Evolutionary conservation across 73 alveolate species (phyloP), one percentile per base, ranked within the genome.

Genomic region (Loxodes magnus): DNA sequence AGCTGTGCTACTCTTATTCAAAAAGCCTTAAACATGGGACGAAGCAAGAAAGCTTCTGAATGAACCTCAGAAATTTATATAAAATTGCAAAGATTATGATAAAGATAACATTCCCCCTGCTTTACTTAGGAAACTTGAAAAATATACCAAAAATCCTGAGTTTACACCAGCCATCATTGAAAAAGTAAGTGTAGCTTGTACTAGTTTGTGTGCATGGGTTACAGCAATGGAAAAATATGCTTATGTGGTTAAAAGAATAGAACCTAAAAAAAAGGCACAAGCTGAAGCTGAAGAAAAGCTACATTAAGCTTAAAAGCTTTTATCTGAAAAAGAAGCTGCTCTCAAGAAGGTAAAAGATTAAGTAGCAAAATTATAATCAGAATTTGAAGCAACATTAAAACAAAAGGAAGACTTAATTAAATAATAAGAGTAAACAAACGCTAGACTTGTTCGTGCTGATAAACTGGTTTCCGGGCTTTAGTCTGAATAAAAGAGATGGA

Each of bases 181-280:
- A 24, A 68, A 61, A 60, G 72, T 64, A 12, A 80, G 93, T 12
- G 16, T 33, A 17, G 96, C 96, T 9, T 93, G 89, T 31, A 74
- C 80, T 16, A 58, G 87, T 24, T 49, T 85, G 17, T 64, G 81
- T 22, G 66, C 55, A 5, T 89, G 98, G 98, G 89, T 64, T 10
- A 63, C 64, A 3, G 98, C 98, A 34, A 81, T 88, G 61, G 96
- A 82, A 37, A 74, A 86, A 46, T 90, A 67, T 67, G 88, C 93
- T 22, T 79, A 74, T 19, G 96, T 86, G 41, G 31, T 76, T 38
- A 80, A 84, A 66, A 79, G 79, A 28, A 82, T 95, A 26, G 95
- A 90, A 49, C 99, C 99, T 4, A 95, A 93, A 70, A 89, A 86
- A 84, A 90, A 85, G 36, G 74, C 92, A 52, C 90, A 79, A 21